phyloP scores from a whole-genome alignment of 2,329 filamentous ascomycete species.

The Fusarium stilboides region DNA sequence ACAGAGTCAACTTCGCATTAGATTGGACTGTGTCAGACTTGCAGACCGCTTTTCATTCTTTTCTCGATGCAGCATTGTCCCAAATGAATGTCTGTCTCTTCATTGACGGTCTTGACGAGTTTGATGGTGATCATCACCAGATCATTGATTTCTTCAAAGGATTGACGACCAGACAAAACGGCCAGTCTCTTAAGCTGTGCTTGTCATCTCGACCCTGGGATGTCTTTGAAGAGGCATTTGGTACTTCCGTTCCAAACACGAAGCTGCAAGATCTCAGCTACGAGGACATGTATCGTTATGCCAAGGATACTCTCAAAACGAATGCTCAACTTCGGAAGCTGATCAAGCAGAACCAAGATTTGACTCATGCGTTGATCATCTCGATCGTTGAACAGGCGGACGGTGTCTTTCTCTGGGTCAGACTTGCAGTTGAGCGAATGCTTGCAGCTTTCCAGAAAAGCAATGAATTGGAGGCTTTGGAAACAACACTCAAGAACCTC shows the following conservation, averaged over 20 bases:
- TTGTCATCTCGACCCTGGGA: slow-evolving; percentile 18
- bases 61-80: slow-evolving; percentile 7
- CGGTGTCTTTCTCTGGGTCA: slow-evolving; percentile 29
- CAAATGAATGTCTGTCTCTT: slow-evolving; percentile 47
- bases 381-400: slow-evolving; percentile 3
- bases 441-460: slow-evolving; percentile 2
- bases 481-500: background rate
- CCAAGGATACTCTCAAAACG: slow-evolving; percentile 2
- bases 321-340: slow-evolving; percentile 1
- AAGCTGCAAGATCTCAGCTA: slow-evolving; percentile 25
- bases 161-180: background rate
- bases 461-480: background rate
- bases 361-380: background rate
- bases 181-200: slow-evolving; percentile 19
- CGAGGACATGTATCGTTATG: slow-evolving; percentile 20
- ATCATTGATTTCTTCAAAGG: slow-evolving; percentile 50
- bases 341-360: background rate
- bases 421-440: slow-evolving; percentile 18
- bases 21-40: slow-evolving; percentile 17
- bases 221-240: slow-evolving; percentile 19
- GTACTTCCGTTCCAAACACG: slow-evolving; percentile 11
- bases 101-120: slow-evolving; percentile 55
- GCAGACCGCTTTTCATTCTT: slow-evolving; percentile 5
- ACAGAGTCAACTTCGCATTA: slow-evolving; percentile 14
- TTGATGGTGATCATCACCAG: slow-evolving; percentile 50